A percentile compares a stretch with the other conserved stretches of the same genome.
These are phyloP conservation scores for Cymodocea nodosa DNA, from an alignment of 116 monocot species.

Conservation along the genomic window DNA sequence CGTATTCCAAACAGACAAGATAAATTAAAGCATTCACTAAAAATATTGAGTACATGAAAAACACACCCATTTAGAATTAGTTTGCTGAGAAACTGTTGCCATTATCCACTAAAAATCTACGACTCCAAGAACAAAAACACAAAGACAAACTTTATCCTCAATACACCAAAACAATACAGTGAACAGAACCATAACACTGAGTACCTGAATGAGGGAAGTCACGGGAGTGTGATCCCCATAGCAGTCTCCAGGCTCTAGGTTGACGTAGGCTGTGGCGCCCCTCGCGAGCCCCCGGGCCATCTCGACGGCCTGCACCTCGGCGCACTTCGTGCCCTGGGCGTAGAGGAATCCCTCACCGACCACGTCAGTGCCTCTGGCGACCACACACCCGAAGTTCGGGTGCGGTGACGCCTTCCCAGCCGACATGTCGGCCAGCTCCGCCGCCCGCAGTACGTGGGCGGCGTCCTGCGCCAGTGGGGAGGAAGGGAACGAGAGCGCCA, in stretches of 20 bases:
- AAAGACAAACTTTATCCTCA: too few species aligned
- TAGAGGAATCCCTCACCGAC: slow-evolving; percentile 79
- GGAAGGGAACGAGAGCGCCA: slow-evolving; percentile 1
- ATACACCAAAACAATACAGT: too few species aligned
- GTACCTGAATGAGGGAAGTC: slow-evolving; percentile 62
- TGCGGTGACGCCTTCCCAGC: slow-evolving; percentile 79
- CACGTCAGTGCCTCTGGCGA: slow-evolving; percentile 24
- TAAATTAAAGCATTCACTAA: too few species aligned
- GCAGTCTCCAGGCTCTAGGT: slow-evolving; percentile 92
- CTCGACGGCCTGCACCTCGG: slow-evolving; percentile 90
- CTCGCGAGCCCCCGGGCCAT: slow-evolving; percentile 38
- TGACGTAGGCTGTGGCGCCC: slow-evolving; percentile 78
- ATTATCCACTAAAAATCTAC: too few species aligned
- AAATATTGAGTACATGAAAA: too few species aligned
- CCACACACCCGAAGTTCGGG: slow-evolving; percentile 91
- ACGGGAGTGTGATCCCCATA: slow-evolving; percentile 64
- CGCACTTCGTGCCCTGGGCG: slow-evolving; percentile 96
- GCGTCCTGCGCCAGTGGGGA: slow-evolving; percentile 18
- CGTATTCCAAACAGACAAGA: too few species aligned
- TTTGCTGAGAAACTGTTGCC: too few species aligned
- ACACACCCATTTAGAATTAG: too few species aligned
- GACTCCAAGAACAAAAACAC: too few species aligned
- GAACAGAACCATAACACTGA: too few species aligned
- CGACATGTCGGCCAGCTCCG: slow-evolving; percentile 65
- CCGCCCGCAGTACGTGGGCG: slow-evolving; percentile 45